Conservation (phyloP, 2,329 filamentous ascomycete genomes). For the Sporothrix humicola region DNA sequence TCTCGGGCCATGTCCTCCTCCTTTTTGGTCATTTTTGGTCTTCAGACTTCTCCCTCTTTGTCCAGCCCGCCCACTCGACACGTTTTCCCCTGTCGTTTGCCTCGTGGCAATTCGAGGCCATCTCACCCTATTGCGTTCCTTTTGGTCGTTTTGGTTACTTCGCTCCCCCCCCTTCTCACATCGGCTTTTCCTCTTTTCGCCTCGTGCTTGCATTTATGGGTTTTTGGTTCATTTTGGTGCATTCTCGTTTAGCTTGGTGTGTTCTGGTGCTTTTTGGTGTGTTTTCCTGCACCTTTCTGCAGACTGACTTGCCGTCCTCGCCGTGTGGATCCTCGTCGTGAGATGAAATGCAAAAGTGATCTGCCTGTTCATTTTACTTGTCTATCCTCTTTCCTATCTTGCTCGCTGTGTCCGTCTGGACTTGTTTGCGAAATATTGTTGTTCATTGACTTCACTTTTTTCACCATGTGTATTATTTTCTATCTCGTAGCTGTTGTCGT, state of each 20-base stretch:
- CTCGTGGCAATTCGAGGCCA: conserved; percentile 22
- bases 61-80: conserved; percentile 6
- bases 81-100: conserved; percentile 9
- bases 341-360: background rate
- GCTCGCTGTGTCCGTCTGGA: too few relatives aligned
- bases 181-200: background rate
- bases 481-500: background rate
- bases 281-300: background rate
- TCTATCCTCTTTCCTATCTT: conserved; percentile 16
- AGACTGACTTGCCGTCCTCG: background rate
- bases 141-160: too few relatives aligned
- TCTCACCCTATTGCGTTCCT: background rate
- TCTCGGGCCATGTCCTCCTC: background rate
- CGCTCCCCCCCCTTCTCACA: background rate
- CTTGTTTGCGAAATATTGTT: background rate
- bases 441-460: background rate
- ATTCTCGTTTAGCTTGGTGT: background rate
- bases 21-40: background rate
- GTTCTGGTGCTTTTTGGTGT: background rate
- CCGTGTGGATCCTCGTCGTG: background rate
- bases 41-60: background rate
- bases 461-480: background rate
- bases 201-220: conserved; percentile 17
- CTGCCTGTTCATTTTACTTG: conserved; percentile 13
- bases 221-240: background rate